Evolutionary conservation across 2,329 filamentous ascomycete species (phyloP).

Genomic region (Fusarium albosuccineum): DNA sequence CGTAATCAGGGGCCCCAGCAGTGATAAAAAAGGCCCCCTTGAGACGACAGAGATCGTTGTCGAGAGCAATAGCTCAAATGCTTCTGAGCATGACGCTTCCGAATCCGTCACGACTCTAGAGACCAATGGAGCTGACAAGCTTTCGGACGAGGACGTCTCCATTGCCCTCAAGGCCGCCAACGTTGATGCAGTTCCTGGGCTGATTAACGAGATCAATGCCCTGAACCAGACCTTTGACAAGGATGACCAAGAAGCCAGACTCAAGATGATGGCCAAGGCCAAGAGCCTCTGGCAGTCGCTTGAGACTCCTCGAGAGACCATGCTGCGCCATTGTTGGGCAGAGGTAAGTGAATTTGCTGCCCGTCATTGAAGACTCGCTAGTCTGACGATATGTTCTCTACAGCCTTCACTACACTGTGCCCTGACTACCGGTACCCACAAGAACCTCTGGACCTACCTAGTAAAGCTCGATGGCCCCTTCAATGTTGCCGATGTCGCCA

Average conservation of each 20-base stretch:
- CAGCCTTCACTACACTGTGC: conserved; percentile 44
- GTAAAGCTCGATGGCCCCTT: conserved; percentile 49
- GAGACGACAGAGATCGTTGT: neutral
- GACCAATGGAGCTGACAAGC: neutral
- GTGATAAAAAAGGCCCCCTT: neutral
- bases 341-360: conserved; percentile 46
- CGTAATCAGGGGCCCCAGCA: neutral
- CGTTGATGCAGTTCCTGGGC: conserved; percentile 18
- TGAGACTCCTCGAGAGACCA: conserved; percentile 62
- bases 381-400: neutral
- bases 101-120: neutral
- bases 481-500: conserved; percentile 50
- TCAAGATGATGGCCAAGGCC: conserved; percentile 52
- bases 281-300: conserved; percentile 51
- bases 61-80: neutral
- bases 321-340: conserved; percentile 61
- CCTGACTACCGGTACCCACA: conserved; percentile 50
- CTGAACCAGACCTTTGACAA: conserved; percentile 2
- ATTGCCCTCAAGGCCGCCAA: conserved; percentile 32
- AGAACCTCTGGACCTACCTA: conserved; percentile 54
- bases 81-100: neutral
- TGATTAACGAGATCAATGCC: conserved; percentile 28
- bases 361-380: neutral
- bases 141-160: conserved; percentile 14
- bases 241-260: conserved; percentile 39